These are phyloP conservation scores for Beauveria sp. DNA, from an alignment of 2,329 filamentous ascomycete genomes.

Conservation along the genomic window DNA sequence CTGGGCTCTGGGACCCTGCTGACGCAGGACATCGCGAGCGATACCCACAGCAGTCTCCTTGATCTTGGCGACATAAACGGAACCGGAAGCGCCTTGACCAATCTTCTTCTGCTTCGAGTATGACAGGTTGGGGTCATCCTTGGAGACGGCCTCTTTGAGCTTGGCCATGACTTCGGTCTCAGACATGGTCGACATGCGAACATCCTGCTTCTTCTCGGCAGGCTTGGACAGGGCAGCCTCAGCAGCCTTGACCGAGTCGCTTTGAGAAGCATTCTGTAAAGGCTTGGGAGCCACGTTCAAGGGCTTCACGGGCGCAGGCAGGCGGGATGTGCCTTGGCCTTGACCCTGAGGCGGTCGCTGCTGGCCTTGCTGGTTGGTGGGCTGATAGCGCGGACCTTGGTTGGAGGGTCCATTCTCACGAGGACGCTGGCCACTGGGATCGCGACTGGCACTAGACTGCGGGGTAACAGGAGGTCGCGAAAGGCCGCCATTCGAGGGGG, in stretches of 20 bases:
- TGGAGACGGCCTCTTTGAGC: constrained; percentile 87
- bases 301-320: constrained; percentile 65
- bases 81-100: constrained; percentile 94
- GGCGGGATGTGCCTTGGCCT: constrained; percentile 28
- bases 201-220: constrained; percentile 80
- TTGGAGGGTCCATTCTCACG: constrained; percentile 40
- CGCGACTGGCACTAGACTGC: constrained; percentile 43
- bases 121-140: constrained; percentile 86
- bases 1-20: constrained; percentile 74
- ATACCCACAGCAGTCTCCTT: constrained; percentile 84
- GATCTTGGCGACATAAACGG: constrained; percentile 94
- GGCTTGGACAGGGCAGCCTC: constrained; percentile 85
- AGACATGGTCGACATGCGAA: constrained; percentile 97
- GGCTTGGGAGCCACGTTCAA: constrained; percentile 70
- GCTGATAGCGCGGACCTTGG: constrained; percentile 48
- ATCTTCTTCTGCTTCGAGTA: constrained; percentile 99
- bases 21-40: constrained; percentile 69
- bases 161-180: constrained; percentile 96
- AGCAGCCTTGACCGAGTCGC: constrained; percentile 75
- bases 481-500: constrained; percentile 39
- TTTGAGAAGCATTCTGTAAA: constrained; percentile 36
- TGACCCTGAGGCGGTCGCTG: constrained; percentile 39
- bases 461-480: constrained; percentile 39
- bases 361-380: constrained; percentile 45
- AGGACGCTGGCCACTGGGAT: constrained; percentile 34